These are phyloP conservation scores for Clavaria fumosa DNA, from an alignment of 768 basidiomycete genomes.

Conservation along the genomic window DNA sequence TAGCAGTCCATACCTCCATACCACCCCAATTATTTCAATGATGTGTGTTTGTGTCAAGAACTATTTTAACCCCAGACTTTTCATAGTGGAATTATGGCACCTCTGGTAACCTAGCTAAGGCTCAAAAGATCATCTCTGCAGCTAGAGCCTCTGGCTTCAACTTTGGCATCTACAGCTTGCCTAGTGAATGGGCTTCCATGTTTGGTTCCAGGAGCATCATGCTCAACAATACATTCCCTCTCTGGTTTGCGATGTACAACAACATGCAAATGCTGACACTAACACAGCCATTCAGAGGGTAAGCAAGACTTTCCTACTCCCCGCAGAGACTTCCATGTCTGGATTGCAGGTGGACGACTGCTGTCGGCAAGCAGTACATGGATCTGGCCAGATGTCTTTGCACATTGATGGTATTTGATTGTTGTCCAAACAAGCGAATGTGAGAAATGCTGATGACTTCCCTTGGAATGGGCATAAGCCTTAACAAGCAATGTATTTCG, in stretches of 20 bases:
- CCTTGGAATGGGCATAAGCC: too few relatives aligned
- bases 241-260: background rate
- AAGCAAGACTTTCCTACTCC: background rate
- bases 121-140: background rate
- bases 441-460: too few relatives aligned
- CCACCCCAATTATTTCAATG: too few relatives aligned
- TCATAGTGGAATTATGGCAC: conserved; percentile 1
- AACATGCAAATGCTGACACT: background rate
- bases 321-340: background rate
- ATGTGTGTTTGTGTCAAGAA: too few relatives aligned
- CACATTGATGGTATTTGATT: background rate
- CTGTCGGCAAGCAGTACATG: background rate
- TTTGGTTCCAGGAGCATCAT: background rate
- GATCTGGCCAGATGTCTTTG: background rate
- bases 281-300: background rate
- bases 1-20: too few relatives aligned
- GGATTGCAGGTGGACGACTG: background rate
- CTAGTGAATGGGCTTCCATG: background rate
- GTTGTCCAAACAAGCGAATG: background rate
- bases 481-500: too few relatives aligned
- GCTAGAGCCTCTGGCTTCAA: background rate
- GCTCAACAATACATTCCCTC: background rate
- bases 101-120: background rate
- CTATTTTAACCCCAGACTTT: background rate
- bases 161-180: conserved; percentile 1